phyloP scores from a whole-genome alignment of 345 rosid species.

The Moricandia moricandioides region DNA sequence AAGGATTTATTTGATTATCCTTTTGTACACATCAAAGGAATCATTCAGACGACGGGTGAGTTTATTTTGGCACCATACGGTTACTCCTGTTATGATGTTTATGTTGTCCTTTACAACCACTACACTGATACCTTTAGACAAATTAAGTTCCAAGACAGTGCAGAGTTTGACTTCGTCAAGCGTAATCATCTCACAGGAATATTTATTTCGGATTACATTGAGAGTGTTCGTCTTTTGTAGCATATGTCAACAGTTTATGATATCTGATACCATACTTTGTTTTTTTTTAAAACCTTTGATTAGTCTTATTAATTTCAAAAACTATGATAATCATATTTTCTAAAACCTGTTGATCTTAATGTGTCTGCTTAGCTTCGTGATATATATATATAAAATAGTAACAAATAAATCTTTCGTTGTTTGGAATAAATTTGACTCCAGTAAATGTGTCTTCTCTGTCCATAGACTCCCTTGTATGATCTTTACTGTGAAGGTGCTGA shows the following conservation, averaged over 20 bases:
- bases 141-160: not conserved
- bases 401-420: not conserved
- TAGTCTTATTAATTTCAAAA: no score
- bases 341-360: not conserved
- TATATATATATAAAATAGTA: not conserved
- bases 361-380: not conserved
- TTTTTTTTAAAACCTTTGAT: no score
- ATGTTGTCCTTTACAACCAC: not conserved
- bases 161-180: no score
- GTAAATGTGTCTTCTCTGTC: not conserved
- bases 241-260: not conserved
- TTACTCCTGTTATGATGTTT: not conserved
- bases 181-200: not conserved
- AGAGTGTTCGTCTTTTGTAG: not conserved
- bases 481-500: not conserved
- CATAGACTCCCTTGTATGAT: not conserved
- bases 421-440: constrained; percentile 12
- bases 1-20: not conserved
- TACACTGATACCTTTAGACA: not conserved
- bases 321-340: no score
- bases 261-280: no score
- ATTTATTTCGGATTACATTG: not conserved
- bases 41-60: not conserved
- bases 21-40: not conserved
- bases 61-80: not conserved